phyloP scores from a whole-genome alignment of 352 stramenopile genomes.

The Aphanomyces stellatus region DNA sequence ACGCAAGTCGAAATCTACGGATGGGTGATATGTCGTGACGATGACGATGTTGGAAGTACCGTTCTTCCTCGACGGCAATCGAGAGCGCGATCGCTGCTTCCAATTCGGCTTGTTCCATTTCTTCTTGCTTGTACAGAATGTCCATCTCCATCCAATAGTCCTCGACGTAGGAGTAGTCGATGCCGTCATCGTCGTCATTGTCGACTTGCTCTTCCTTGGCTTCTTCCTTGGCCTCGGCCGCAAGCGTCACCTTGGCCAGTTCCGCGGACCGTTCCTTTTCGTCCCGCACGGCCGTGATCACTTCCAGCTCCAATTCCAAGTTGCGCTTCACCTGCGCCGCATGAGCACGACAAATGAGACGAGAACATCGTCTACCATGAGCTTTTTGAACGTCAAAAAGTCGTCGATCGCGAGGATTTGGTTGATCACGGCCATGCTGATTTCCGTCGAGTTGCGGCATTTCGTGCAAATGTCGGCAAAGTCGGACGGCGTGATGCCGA shows the following conservation, averaged over 20 bases:
- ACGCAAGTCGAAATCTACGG: constrained; percentile 32
- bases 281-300: constrained; percentile 69
- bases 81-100: constrained; percentile 71
- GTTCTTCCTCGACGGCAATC: constrained; percentile 60
- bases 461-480: constrained; percentile 78
- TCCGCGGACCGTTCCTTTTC: constrained; percentile 21
- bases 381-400: constrained; percentile 88
- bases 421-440: constrained; percentile 74
- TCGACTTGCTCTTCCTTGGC: constrained; percentile 18
- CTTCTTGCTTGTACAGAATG: constrained; percentile 76
- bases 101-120: constrained; percentile 77
- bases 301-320: constrained; percentile 84
- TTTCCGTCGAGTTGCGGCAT: constrained; percentile 42
- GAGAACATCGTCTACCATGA: constrained; percentile 47
- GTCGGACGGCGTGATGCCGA: constrained; percentile 72
- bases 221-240: constrained; percentile 22
- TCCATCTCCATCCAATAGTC: constrained; percentile 80
- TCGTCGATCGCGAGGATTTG: constrained; percentile 86
- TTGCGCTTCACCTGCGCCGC: constrained; percentile 53
- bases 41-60: constrained; percentile 12
- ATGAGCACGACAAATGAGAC: neutral
- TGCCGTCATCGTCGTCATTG: constrained; percentile 28
- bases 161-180: constrained; percentile 28
- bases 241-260: neutral
- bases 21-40: neutral